Conservation (phyloP, 805 yeast species). For the Ogataea pini region DNA sequence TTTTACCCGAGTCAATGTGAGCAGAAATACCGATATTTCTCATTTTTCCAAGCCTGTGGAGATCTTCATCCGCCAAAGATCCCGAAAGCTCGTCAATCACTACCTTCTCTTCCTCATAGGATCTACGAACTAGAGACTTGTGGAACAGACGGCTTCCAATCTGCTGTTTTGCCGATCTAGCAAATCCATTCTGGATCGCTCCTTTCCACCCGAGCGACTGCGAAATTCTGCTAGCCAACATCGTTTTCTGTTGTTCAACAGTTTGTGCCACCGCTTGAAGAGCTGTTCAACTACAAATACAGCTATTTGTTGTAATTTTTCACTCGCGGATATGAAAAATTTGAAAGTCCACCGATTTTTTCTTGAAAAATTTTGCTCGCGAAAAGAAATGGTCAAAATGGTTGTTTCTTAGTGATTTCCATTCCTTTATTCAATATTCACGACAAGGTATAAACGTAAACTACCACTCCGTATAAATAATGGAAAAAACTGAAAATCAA, state of each 20-base stretch:
- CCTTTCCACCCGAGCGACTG: constrained; percentile 2
- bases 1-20: constrained; percentile 97
- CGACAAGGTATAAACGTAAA: constrained; percentile 19
- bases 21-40: constrained; percentile 98
- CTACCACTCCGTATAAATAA: constrained; percentile 20
- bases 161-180: neutral
- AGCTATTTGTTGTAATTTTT: too few relatives aligned
- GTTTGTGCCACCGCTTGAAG: too few relatives aligned
- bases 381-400: too few relatives aligned
- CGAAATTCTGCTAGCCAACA: constrained; percentile 4
- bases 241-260: neutral
- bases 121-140: constrained; percentile 30
- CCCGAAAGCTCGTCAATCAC: constrained; percentile 58
- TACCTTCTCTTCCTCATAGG: constrained; percentile 75
- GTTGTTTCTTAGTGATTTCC: too few relatives aligned
- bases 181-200: neutral
- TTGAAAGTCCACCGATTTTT: too few relatives aligned
- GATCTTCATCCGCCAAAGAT: constrained; percentile 52
- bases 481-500: constrained; percentile 25
- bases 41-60: constrained; percentile 53
- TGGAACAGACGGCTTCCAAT: constrained; percentile 35
- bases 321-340: constrained; percentile 3
- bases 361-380: constrained; percentile 1
- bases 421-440: constrained; percentile 1
- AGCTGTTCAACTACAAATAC: too few relatives aligned